These are phyloP conservation scores for Cantharellus cinnabarinus DNA, from an alignment of 768 basidiomycete species.

Conservation along the genomic window DNA sequence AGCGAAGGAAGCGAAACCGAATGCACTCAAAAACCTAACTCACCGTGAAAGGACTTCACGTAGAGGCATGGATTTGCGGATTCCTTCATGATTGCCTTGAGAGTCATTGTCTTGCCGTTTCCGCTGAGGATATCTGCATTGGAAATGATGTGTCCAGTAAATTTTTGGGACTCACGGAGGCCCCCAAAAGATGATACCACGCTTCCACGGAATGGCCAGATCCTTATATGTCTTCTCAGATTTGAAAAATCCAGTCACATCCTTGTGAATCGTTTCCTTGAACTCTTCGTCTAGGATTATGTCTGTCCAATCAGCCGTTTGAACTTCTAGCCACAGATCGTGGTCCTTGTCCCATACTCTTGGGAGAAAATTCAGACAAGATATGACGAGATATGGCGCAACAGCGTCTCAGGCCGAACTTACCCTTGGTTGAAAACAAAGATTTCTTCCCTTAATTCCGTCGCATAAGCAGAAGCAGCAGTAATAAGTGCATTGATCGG, in stretches of 20 bases:
- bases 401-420: neutral
- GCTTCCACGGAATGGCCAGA: conserved; percentile 70
- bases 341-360: conserved; percentile 40
- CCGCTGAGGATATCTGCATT: conserved; percentile 20
- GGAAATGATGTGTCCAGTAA: no score
- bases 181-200: conserved; percentile 51
- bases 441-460: conserved; percentile 33
- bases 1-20: neutral
- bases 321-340: conserved; percentile 37
- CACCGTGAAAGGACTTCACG: conserved; percentile 62
- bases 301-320: conserved; percentile 52
- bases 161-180: conserved; percentile 32
- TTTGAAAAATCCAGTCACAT: conserved; percentile 62
- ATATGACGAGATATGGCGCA: conserved; percentile 10
- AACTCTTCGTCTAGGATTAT: conserved; percentile 50
- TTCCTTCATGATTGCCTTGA: conserved; percentile 65
- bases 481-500: conserved; percentile 31
- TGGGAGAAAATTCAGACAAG: neutral
- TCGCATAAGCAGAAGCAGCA: conserved; percentile 22
- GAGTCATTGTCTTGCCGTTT: conserved; percentile 67
- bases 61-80: conserved; percentile 47
- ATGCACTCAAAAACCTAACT: conserved; percentile 7
- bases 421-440: conserved; percentile 53
- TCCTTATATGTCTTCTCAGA: conserved; percentile 53
- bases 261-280: conserved; percentile 49